A percentile compares a stretch with the other conserved stretches of the same genome.
phyloP scores from a whole-genome alignment of 805 yeast species.

The Wickerhamiella nectarea region DNA sequence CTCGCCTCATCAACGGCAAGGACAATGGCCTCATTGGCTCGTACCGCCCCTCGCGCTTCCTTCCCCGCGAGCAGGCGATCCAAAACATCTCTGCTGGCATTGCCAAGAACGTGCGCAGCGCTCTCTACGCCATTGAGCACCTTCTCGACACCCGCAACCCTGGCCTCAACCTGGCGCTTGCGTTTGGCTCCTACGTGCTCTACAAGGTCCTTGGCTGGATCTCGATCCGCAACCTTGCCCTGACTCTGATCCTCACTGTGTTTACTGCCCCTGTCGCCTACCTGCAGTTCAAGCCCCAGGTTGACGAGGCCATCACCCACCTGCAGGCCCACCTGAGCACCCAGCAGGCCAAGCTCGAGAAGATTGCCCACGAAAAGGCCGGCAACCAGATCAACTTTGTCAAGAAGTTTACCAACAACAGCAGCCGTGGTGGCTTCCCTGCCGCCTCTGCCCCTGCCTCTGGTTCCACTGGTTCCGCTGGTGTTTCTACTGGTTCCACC shows the following conservation, averaged over 20 bases:
- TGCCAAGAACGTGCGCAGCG: conserved; percentile 26
- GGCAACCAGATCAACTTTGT: conserved; percentile 28
- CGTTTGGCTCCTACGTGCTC: conserved; percentile 57
- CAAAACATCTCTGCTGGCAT: conserved; percentile 30
- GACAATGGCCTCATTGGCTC: conserved; percentile 57
- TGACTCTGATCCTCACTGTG: conserved; percentile 42
- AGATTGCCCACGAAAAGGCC: conserved; percentile 22
- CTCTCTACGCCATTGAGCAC: conserved; percentile 22
- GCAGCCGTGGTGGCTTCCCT: conserved; percentile 27
- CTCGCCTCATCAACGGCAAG: conserved; percentile 58
- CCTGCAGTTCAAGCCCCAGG: conserved; percentile 58
- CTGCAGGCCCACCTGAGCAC: conserved; percentile 19
- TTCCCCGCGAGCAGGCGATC: conserved; percentile 28
- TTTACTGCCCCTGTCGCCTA: conserved; percentile 71
- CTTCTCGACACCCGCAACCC: conserved; percentile 33
- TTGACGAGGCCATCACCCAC: conserved; percentile 36
- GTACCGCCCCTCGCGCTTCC: conserved; percentile 48
- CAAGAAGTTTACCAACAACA: conserved; percentile 21
- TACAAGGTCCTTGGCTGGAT: conserved; percentile 65
- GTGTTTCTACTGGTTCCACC: conserved; percentile 1
- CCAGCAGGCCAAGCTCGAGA: conserved; percentile 18
- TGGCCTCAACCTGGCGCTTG: conserved; percentile 42
- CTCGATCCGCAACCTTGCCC: conserved; percentile 53
- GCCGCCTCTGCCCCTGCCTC: conserved; percentile 14
- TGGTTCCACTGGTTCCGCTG: conserved; percentile 13